Evolutionary conservation across 225 moss, liverwort and hornwort genomes (phyloP).

Genomic region (Thuidium tamariscinum): DNA sequence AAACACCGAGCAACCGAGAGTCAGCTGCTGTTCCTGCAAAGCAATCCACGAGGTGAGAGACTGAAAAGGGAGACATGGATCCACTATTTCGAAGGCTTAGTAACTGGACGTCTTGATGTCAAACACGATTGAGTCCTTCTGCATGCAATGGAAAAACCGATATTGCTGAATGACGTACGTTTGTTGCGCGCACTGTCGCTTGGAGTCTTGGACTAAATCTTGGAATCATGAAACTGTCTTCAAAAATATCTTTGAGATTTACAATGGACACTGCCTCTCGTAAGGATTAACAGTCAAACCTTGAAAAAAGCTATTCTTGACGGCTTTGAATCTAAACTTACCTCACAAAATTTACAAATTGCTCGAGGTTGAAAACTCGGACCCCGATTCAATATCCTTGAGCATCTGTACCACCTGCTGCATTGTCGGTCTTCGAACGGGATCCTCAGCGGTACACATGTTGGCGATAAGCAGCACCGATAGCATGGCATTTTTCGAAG

Average conservation of each 20-base stretch:
- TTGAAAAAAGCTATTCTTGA: background rate
- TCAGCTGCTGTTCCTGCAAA: background rate
- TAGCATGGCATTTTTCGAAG: constrained; percentile 61
- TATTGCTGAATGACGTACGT: background rate
- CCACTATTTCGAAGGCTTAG: background rate
- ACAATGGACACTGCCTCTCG: background rate
- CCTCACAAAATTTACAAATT: constrained; percentile 25
- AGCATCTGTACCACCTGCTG: constrained; percentile 68
- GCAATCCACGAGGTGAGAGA: background rate
- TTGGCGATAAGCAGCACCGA: constrained; percentile 58
- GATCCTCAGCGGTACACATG: constrained; percentile 75
- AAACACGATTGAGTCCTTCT: background rate
- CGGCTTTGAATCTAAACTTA: background rate
- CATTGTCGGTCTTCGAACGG: constrained; percentile 69
- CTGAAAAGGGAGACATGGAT: background rate
- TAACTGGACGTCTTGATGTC: background rate
- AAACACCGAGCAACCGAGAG: background rate
- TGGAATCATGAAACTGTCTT: background rate
- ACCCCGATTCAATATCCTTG: constrained; percentile 61
- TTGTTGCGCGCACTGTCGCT: background rate
- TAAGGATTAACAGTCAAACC: background rate
- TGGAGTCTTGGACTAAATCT: background rate
- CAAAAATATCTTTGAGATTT: background rate
- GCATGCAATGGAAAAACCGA: background rate
- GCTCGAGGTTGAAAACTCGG: constrained; percentile 18